Percentiles rank a stretch among this genome's conserved stretches.
Evolutionary conservation across 805 yeast genomes (phyloP).

Genomic region (Nakazawaea ishiwadae): DNA sequence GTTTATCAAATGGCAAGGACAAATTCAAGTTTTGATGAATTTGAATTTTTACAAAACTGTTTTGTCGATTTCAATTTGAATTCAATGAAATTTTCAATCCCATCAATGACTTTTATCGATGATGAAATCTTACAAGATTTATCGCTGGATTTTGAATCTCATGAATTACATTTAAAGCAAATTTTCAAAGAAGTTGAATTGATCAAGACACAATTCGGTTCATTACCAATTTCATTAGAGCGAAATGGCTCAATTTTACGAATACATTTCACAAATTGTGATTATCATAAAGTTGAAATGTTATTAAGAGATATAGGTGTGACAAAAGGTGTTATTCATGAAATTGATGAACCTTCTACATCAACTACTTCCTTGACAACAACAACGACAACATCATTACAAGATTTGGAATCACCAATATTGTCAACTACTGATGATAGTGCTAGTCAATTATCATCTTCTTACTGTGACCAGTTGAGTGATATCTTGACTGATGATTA

Average conservation of each 20-base stretch:
- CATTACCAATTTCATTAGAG: slow-evolving; percentile 53
- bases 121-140: slow-evolving; percentile 37
- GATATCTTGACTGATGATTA: slow-evolving; percentile 6
- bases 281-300: slow-evolving; percentile 48
- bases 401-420: too few species aligned
- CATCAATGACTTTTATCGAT: slow-evolving; percentile 39
- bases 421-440: slow-evolving; percentile 1
- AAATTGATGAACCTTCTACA: background rate
- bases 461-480: background rate
- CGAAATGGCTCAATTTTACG: slow-evolving; percentile 35
- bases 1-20: slow-evolving; percentile 30
- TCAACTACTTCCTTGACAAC: background rate
- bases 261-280: slow-evolving; percentile 71
- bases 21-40: slow-evolving; percentile 22
- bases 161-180: slow-evolving; percentile 37
- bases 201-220: slow-evolving; percentile 54
- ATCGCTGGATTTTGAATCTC: slow-evolving; percentile 28
- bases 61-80: slow-evolving; percentile 52
- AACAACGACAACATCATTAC: too few species aligned
- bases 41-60: slow-evolving; percentile 33
- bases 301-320: slow-evolving; percentile 58
- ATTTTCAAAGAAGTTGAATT: slow-evolving; percentile 37
- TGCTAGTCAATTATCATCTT: too few species aligned
- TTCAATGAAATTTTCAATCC: slow-evolving; percentile 30
- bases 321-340: slow-evolving; percentile 45